Conservation (phyloP, 305 asterid genomes). For the Plantago rigida region DNA sequence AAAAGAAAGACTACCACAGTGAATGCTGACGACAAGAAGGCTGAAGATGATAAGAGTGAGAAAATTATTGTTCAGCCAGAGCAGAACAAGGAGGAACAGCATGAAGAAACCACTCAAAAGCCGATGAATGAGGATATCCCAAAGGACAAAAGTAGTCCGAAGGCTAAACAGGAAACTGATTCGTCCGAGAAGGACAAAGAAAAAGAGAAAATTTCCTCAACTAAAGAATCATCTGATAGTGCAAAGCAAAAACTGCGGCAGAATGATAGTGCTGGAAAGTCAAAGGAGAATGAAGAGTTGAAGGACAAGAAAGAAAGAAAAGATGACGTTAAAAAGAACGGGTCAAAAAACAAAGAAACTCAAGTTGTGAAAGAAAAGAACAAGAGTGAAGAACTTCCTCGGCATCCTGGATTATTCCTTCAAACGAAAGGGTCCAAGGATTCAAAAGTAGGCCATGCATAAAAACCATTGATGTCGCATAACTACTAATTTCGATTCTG, state of each 20-base stretch:
- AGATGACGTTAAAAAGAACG: conserved; percentile 35
- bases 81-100: conserved; percentile 29
- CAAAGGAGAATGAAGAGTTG: conserved; percentile 40
- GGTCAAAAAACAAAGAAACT: conserved; percentile 38
- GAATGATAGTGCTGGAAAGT: conserved; percentile 34
- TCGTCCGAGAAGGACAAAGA: conserved; percentile 29
- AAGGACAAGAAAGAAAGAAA: conserved; percentile 46
- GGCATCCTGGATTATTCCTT: conserved; percentile 85
- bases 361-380: conserved; percentile 53
- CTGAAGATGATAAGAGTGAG: conserved; percentile 36
- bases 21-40: conserved; percentile 34
- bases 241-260: conserved; percentile 31
- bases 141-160: conserved; percentile 28
- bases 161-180: conserved; percentile 23
- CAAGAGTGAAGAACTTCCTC: conserved; percentile 61
- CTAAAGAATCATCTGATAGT: conserved; percentile 30
- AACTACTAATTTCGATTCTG: background rate
- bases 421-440: conserved; percentile 65
- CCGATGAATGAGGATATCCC: conserved; percentile 24
- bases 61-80: conserved; percentile 30
- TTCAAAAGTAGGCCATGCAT: conserved; percentile 52
- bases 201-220: conserved; percentile 32
- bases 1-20: conserved; percentile 49
- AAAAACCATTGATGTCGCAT: background rate
- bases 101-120: conserved; percentile 30